A percentile compares a stretch with the other conserved stretches of the same genome.
These are phyloP conservation scores for Aquanectria penicillioides DNA, from an alignment of 2,329 filamentous ascomycete genomes.

Conservation along the genomic window DNA sequence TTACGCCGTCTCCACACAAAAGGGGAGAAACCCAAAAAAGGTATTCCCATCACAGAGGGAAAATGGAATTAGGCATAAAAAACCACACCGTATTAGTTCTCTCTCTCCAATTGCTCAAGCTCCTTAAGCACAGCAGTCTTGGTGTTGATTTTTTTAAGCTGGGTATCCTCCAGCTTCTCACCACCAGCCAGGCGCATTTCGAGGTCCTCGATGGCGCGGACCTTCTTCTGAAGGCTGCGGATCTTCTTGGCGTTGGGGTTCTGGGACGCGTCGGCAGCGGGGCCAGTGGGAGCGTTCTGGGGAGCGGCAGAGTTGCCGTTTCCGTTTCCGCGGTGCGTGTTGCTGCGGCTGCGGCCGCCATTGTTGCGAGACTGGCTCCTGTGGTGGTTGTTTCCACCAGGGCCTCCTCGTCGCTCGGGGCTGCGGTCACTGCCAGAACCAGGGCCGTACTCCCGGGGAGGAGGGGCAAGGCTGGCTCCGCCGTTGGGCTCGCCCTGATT, in stretches of 20 bases:
- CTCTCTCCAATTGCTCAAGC: slow-evolving; percentile 67
- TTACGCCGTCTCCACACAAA: background rate
- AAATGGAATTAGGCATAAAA: background rate
- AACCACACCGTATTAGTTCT: slow-evolving; percentile 30
- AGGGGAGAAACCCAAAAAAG: background rate
- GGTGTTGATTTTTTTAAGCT: slow-evolving; percentile 97
- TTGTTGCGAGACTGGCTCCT: slow-evolving; percentile 68
- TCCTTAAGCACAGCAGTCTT: slow-evolving; percentile 88
- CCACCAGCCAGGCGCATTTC: slow-evolving; percentile 96
- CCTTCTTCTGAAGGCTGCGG: slow-evolving; percentile 93
- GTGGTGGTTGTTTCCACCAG: slow-evolving; percentile 42
- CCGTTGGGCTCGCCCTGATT: slow-evolving; percentile 54
- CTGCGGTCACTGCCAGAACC: slow-evolving; percentile 66
- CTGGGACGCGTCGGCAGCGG: slow-evolving; percentile 59
- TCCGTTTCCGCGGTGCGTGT: slow-evolving; percentile 52
- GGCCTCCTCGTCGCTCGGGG: slow-evolving; percentile 70
- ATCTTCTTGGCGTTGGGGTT: slow-evolving; percentile 94
- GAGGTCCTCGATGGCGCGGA: slow-evolving; percentile 95
- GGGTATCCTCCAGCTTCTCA: slow-evolving; percentile 97
- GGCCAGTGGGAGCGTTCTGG: slow-evolving; percentile 51
- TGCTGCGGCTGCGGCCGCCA: slow-evolving; percentile 61
- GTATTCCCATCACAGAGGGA: background rate
- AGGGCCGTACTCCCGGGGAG: slow-evolving; percentile 49
- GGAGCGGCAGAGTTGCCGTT: slow-evolving; percentile 39
- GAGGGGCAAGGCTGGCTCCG: slow-evolving; percentile 59